Evolutionary conservation across 129 eudicot species (phyloP).

Genomic region (Lactuca sativa): DNA sequence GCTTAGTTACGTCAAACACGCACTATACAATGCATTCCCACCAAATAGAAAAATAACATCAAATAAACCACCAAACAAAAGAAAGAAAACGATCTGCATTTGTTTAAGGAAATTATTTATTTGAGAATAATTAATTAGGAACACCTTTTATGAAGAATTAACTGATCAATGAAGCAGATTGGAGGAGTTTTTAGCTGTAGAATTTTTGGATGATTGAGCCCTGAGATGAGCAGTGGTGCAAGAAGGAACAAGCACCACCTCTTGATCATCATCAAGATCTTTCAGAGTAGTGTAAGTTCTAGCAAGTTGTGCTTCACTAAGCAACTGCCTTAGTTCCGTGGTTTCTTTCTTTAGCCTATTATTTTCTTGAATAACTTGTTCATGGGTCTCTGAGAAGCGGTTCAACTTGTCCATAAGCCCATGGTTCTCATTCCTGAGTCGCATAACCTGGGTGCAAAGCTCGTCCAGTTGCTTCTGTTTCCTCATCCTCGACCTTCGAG

Average conservation of each 20-base stretch:
- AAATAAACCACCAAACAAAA: conserved; percentile 12
- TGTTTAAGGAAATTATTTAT: conserved; percentile 23
- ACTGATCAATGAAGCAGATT: conserved; percentile 50
- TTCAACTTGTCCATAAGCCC: conserved; percentile 67
- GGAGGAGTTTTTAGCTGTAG: conserved; percentile 37
- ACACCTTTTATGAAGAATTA: conserved; percentile 14
- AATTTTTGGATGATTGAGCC: conserved; percentile 46
- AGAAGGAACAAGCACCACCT: conserved; percentile 45
- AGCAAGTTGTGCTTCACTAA: conserved; percentile 59
- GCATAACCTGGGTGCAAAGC: conserved; percentile 75
- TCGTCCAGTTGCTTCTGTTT: conserved; percentile 91
- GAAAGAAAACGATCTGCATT: conserved; percentile 9
- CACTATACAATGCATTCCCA: conserved; percentile 25
- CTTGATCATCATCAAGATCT: conserved; percentile 55
- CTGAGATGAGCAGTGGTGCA: conserved; percentile 56
- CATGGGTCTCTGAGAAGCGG: conserved; percentile 54
- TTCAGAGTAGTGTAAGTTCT: conserved; percentile 46
- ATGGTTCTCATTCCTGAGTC: conserved; percentile 65
- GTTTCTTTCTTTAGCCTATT: conserved; percentile 73
- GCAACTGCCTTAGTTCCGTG: conserved; percentile 50
- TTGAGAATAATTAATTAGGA: conserved; percentile 15
- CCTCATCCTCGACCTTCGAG: conserved; percentile 87
- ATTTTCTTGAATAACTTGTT: conserved; percentile 61
- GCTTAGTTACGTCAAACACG: conserved; percentile 23
- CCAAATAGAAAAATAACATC: conserved; percentile 14